These are phyloP conservation scores for Beauveria medogensis DNA, from an alignment of 2,329 filamentous ascomycete species.

Conservation along the genomic window DNA sequence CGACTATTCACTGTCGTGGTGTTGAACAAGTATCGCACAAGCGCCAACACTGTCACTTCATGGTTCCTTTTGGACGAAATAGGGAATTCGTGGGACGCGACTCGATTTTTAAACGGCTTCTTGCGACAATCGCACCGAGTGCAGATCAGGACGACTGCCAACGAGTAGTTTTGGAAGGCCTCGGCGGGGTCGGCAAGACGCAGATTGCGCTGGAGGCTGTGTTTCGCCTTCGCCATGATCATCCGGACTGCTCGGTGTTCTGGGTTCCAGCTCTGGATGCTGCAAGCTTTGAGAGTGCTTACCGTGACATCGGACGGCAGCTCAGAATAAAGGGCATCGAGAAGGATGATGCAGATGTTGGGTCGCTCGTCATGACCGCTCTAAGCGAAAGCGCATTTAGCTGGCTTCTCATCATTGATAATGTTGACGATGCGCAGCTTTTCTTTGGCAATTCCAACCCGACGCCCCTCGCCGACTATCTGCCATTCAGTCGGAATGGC, in stretches of 20 bases:
- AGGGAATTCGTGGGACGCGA: constrained; percentile 19
- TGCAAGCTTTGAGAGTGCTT: constrained; percentile 26
- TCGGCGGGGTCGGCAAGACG: constrained; percentile 31
- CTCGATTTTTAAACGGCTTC: constrained; percentile 13
- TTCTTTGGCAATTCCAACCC: constrained; percentile 15
- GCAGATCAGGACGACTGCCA: constrained; percentile 17
- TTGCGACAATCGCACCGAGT: constrained; percentile 9
- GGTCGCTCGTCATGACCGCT: constrained; percentile 24
- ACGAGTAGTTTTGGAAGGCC: constrained; percentile 20
- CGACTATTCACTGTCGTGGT: background rate
- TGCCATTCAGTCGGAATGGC: constrained; percentile 13
- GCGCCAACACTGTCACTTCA: background rate
- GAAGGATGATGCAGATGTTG: constrained; percentile 27
- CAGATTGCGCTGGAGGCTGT: constrained; percentile 29
- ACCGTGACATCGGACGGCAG: constrained; percentile 23
- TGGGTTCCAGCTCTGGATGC: constrained; percentile 28
- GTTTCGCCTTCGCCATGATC: constrained; percentile 18
- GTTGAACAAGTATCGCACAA: background rate
- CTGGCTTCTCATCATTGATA: constrained; percentile 39
- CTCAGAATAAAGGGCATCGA: constrained; percentile 22
- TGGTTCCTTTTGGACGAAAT: constrained; percentile 20
- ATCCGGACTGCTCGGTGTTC: constrained; percentile 29
- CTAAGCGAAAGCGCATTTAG: constrained; percentile 22
- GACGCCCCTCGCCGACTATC: constrained; percentile 16
- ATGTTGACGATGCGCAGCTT: constrained; percentile 31